Evolutionary conservation across 2,329 filamentous ascomycete genomes (phyloP).

Genomic region (Botrytis byssoidea): DNA sequence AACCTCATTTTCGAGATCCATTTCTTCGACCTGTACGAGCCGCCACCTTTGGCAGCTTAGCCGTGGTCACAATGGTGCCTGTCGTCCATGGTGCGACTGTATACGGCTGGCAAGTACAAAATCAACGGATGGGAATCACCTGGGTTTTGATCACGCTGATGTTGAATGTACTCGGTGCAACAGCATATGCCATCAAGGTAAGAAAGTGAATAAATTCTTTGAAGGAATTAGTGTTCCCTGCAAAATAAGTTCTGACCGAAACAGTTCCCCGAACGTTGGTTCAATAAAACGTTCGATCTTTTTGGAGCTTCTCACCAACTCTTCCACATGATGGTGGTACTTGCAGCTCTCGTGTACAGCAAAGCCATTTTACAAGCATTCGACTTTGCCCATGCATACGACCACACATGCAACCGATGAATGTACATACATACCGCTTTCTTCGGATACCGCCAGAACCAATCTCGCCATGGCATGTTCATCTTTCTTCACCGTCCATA

Average conservation of each 20-base stretch:
- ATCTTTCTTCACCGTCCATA: constrained; percentile 7
- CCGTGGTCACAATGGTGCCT: constrained; percentile 44
- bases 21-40: constrained; percentile 43
- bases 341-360: constrained; percentile 43
- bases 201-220: constrained; percentile 1
- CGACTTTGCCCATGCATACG: constrained; percentile 37
- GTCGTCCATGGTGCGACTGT: constrained; percentile 42
- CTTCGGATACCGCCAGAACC: constrained; percentile 13
- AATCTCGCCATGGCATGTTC: background rate
- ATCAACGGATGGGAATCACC: constrained; percentile 42
- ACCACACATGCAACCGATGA: constrained; percentile 9
- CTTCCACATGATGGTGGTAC: constrained; percentile 48
- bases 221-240: background rate
- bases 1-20: constrained; percentile 42
- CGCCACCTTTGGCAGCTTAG: constrained; percentile 44
- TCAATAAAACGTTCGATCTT: constrained; percentile 46
- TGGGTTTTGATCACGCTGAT: constrained; percentile 43
- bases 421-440: constrained; percentile 7
- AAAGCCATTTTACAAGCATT: constrained; percentile 42
- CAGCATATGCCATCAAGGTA: constrained; percentile 42
- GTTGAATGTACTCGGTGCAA: constrained; percentile 43
- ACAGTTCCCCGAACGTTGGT: constrained; percentile 47
- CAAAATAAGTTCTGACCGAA: constrained; percentile 2
- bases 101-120: constrained; percentile 40
- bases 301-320: constrained; percentile 50